These are phyloP conservation scores for Phaffia australis DNA, from an alignment of 768 basidiomycete genomes.

Conservation along the genomic window DNA sequence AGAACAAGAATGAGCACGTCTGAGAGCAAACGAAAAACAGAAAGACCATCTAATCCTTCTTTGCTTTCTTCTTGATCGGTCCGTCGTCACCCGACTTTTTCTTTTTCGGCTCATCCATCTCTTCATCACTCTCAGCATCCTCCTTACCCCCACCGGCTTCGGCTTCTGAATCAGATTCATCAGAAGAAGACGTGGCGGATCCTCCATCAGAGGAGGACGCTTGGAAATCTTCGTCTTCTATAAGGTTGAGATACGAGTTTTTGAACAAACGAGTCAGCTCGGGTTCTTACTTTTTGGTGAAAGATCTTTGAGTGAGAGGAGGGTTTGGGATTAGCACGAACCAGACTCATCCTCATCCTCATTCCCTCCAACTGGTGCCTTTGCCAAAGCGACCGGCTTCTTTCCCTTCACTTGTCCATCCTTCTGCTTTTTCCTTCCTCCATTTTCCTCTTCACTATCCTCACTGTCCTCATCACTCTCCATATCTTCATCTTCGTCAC, in stretches of 20 bases:
- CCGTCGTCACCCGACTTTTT: conserved; percentile 43
- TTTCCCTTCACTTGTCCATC: background rate
- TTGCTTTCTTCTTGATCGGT: conserved; percentile 39
- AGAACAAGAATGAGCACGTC: background rate
- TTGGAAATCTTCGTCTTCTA: conserved; percentile 79
- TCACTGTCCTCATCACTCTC: conserved; percentile 60
- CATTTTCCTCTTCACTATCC: conserved; percentile 11
- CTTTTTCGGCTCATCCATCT: conserved; percentile 39
- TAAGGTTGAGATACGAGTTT: no score
- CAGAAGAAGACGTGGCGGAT: conserved; percentile 65
- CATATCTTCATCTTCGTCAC: conserved; percentile 58
- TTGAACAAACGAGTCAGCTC: background rate
- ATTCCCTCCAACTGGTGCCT: conserved; percentile 25
- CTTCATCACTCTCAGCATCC: conserved; percentile 52
- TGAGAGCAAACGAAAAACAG: background rate
- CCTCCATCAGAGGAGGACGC: conserved; percentile 74
- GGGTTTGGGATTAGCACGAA: conserved; percentile 26
- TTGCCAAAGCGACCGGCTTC: background rate
- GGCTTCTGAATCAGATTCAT: conserved; percentile 49
- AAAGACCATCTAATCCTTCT: conserved; percentile 25
- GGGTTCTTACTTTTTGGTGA: background rate
- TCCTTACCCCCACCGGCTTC: conserved; percentile 42
- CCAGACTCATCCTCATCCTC: conserved; percentile 33
- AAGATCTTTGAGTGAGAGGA: conserved; percentile 18
- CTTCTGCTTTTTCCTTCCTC: conserved; percentile 11